Base-by-base conservation (phyloP, 1,284 basidiomycete species). In the Ustilago tritici region DNA sequence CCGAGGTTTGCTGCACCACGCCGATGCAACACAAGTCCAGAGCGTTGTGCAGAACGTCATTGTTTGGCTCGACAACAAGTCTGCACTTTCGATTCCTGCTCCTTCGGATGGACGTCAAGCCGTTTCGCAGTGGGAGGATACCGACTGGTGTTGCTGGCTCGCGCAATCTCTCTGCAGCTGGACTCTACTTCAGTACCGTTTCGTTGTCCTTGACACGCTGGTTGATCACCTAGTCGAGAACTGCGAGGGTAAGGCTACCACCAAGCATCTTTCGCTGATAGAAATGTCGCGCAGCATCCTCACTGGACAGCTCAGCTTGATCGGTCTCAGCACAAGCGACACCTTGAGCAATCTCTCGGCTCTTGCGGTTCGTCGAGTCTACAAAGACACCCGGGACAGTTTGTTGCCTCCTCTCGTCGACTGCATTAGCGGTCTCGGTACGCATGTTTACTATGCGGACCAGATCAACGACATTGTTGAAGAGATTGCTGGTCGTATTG, bases 381-480 rank as follows among this genome's bases (percentile, higher is more conserved):
- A 91, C 3, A 66, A 69, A 36, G 69, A 82, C 40, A 70, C 70
- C 7, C 61, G 78, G 19, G 94, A 97, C 80, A 79, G 88, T 4
- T 88, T 95, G 10, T 87, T 97, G 9, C 89, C 91, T 0, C 87
- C 90, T 2, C 87, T 96, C 46, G 92, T 96, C 9, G 89, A 91
- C 65, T 93, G 93, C 82, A 92, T 97, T 63, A 89, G 93, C 6
- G 93, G 94, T 0, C 89, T 98, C 19, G 93, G 93, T 36, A 91
- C 92, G 8, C 94, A 97, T 85, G 91, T 96, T 63, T 96, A 97
- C 88, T 98, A 98, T 85, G 93, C 94, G 54, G 96, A 98, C 85
- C 96, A 99, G 87, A 93, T 96, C 72, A 93, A 94, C 84, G 95
- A 98, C 86, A 91, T 98, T 60, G 91, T 93, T 14, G 92, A 91